phyloP scores from a whole-genome alignment of 257 asterid genomes.

The Gentiana straminea region DNA sequence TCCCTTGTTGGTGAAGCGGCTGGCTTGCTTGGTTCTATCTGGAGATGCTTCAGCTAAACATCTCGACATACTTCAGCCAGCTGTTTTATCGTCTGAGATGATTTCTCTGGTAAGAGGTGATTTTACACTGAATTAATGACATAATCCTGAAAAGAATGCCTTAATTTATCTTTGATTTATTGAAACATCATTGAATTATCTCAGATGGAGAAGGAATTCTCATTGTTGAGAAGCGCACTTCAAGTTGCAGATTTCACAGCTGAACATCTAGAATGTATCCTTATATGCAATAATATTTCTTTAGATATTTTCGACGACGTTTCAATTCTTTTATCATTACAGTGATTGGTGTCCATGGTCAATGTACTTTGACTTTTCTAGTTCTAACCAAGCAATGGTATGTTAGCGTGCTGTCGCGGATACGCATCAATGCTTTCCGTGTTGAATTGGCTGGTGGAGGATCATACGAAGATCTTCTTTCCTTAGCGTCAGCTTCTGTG shows the following conservation, averaged over 20 bases:
- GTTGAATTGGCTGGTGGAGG: constrained; percentile 54
- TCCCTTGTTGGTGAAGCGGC: constrained; percentile 68
- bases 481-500: constrained; percentile 69
- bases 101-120: constrained; percentile 36
- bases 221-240: constrained; percentile 43
- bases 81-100: constrained; percentile 36
- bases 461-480: constrained; percentile 65
- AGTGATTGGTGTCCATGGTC: background rate
- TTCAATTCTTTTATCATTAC: background rate
- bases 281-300: constrained; percentile 11
- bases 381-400: constrained; percentile 90
- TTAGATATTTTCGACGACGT: constrained; percentile 2
- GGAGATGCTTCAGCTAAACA: constrained; percentile 29
- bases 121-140: background rate
- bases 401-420: constrained; percentile 52
- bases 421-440: constrained; percentile 80
- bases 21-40: constrained; percentile 63
- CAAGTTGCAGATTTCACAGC: constrained; percentile 32
- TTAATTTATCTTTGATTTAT: background rate
- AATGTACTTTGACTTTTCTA: constrained; percentile 34
- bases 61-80: constrained; percentile 70
- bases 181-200: background rate
- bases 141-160: background rate
- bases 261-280: constrained; percentile 62
- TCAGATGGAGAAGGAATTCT: constrained; percentile 59